A percentile compares a stretch with the other conserved stretches of the same genome.
These are phyloP conservation scores for Jamesozyma lodderae DNA, from an alignment of 805 yeast species.

Conservation along the genomic window DNA sequence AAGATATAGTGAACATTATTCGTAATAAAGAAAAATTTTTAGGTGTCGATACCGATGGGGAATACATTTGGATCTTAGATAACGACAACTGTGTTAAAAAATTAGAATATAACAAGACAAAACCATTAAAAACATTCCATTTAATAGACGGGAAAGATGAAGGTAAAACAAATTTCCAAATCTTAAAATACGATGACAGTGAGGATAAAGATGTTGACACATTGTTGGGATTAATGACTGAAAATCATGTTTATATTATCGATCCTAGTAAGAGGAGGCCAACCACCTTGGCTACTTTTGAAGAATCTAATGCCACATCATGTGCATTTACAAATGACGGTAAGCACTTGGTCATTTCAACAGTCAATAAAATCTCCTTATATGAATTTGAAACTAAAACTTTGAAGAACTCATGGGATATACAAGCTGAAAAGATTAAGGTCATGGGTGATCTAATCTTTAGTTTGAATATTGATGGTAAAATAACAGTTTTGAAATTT, in stretches of 20 bases:
- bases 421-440: conserved; percentile 16
- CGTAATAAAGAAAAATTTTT: conserved; percentile 31
- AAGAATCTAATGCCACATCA: conserved; percentile 12
- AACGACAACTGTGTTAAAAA: conserved; percentile 28
- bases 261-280: conserved; percentile 44
- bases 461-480: conserved; percentile 17
- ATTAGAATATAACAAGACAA: conserved; percentile 23
- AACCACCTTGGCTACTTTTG: conserved; percentile 17
- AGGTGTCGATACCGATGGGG: conserved; percentile 30
- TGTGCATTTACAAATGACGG: conserved; percentile 15
- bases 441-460: conserved; percentile 14
- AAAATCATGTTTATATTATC: conserved; percentile 47
- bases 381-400: conserved; percentile 14
- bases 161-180: conserved; percentile 24
- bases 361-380: conserved; percentile 11
- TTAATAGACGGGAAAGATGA: conserved; percentile 27
- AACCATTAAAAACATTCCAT: conserved; percentile 31
- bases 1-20: conserved; percentile 30
- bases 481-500: conserved; percentile 23
- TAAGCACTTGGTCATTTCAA: conserved; percentile 18
- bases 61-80: conserved; percentile 30
- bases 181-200: conserved; percentile 8
- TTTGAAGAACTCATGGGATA: conserved; percentile 16
- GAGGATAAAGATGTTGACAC: conserved; percentile 6
- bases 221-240: conserved; percentile 24